A percentile compares a stretch with the other conserved stretches of the same genome.
phyloP scores from a whole-genome alignment of 768 basidiomycete genomes.

The Boletus vermiculosoides region DNA sequence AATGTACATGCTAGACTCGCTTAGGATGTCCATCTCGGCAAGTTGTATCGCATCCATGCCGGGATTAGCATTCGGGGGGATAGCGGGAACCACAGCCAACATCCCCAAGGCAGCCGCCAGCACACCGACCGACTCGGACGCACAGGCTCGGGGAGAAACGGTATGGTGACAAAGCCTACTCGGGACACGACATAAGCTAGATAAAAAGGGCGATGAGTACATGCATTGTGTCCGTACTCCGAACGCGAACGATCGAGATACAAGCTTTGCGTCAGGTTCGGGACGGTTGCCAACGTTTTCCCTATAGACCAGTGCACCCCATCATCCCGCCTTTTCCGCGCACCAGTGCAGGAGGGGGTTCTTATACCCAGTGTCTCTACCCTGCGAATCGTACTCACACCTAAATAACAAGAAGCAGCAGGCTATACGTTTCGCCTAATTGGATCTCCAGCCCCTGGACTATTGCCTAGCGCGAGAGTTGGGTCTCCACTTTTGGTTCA shows the following conservation, averaged over 20 bases:
- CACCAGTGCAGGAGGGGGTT: constrained; percentile 11
- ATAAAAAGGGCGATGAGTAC: constrained; percentile 1
- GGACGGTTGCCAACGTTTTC: neutral
- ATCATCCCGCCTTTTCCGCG: constrained; percentile 12
- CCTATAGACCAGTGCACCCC: constrained; percentile 2
- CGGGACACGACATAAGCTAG: neutral
- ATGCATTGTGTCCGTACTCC: neutral
- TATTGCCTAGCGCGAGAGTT: constrained; percentile 3
- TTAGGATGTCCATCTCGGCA: neutral
- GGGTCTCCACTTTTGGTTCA: neutral
- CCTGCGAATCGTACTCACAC: constrained; percentile 4
- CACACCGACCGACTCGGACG: neutral
- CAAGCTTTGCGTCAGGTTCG: neutral
- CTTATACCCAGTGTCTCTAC: constrained; percentile 1
- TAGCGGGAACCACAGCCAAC: neutral
- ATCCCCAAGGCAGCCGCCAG: neutral
- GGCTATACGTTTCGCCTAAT: neutral
- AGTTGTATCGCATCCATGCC: neutral
- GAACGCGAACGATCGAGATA: neutral
- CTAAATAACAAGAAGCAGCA: neutral
- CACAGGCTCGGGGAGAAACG: constrained; percentile 6
- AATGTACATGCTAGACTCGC: neutral
- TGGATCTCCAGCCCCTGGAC: neutral
- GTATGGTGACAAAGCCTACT: neutral
- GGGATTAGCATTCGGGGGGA: neutral